Evolutionary conservation across 352 stramenopile species (phyloP), one percentile per base, ranked within the genome.

Genomic region (Stramenopiles sp.): DNA sequence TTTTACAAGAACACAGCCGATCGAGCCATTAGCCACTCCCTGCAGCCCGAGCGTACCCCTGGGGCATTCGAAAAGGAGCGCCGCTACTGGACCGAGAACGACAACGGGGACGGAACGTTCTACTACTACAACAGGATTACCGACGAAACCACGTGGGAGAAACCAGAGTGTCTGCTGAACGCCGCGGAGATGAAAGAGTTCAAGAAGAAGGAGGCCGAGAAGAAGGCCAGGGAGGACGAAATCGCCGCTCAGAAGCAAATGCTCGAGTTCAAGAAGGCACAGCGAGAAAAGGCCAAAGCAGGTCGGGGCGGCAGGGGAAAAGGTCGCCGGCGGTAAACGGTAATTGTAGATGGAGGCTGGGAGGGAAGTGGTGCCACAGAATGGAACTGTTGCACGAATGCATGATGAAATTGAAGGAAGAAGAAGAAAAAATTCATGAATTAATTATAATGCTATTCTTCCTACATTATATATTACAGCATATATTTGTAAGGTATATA

Each of bases 111-210:
- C 12, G 43, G 43, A 12, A 63, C 43, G 25, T 25, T 25, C 25
- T 80, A 80, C 49, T 81, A 80, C 68, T 81, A 81, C 77, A 81
- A 81, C 71, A 48, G 34, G 4, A 36, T 76, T 34, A 81, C 78
- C 1, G 78, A 77, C 30, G 78, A 81, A 32, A 81, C 78, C 4
- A 79, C 68, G 3, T 81, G 76, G 76, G 74, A 68, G 30, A 77
- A 79, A 32, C 77, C 77, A 35, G 48, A 74, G 37, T 69, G 33
- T 18, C 77, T 75, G 18, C 25, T 63, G 25, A 63, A 63, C 25
- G 25, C 12, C 12, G 43, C 12, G 25, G 43, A 63, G 43, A 63
- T 63, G 43, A 63, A 63, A 63, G 43, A 63, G 25, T 63, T 63
- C 43, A 63, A 63, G 25, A 25, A 12, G 25, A 63, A 63, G 25